Base-by-base conservation (phyloP, 2,329 filamentous ascomycete genomes). In the Lachnellula suecica region DNA sequence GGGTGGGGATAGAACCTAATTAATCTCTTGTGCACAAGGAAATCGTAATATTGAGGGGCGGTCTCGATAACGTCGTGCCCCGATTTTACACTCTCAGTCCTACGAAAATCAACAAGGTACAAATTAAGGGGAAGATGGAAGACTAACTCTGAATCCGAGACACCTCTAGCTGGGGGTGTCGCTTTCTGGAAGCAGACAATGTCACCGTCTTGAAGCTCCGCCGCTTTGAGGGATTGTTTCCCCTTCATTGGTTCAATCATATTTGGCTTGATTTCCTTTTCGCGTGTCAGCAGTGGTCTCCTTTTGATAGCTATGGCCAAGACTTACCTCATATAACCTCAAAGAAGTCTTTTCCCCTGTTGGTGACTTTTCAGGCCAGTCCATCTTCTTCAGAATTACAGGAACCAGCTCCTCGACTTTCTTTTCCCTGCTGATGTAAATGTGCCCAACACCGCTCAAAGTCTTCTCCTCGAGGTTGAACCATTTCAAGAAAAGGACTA, bases 171-270 rank as follows among this genome's bases (percentile, higher is more conserved):
- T 1, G n/a, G n/a, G n/a, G n/a, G n/a, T n/a, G 68, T 72, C 23
- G 79, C 74, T 54, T 83, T 82, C 69, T 99, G 94, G 73, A 97
- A 97, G 67, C 92, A 96, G 51, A 99, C 84, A 61, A 99, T 96
- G 66, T 99, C 94, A 44, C 94, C 94, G 64, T 99, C 93, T 68
- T 97, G 93, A 22, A 99, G 88, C 69, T 99, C 95, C 1, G 94
- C 94, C 54, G 89, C 85, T 60, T 91, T 89, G 54, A 99, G 79
- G 0, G 91, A 91, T 66, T 91, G 85, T 73, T 96, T 97, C 0
- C 87, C 82, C 72, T 97, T 97, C 76, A 99, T 87, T 6, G 83
- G 80, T 67, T 99, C 95, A 60, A 99, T 96, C 92, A 97, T 97
- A 54, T 85, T 89, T 47, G 92, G 91, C 72, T 97, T 99, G 72